These are phyloP conservation scores for Chaetomium cochliodes DNA, from an alignment of 495 filamentous ascomycete species.

Conservation along the genomic window DNA sequence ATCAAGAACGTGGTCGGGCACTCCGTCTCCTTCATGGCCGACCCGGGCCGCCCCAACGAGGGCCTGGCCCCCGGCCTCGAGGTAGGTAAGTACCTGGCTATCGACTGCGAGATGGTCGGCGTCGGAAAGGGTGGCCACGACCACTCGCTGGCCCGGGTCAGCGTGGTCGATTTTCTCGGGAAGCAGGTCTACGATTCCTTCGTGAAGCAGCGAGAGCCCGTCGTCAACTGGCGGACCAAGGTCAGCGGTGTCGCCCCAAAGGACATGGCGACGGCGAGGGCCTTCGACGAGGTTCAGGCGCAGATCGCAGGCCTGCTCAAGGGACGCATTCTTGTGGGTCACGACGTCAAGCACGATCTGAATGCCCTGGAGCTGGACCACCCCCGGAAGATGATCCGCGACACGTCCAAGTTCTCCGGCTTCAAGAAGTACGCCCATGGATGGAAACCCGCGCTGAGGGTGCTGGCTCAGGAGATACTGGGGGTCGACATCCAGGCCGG, in stretches of 20 bases:
- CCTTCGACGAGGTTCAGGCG: slow-evolving; percentile 71
- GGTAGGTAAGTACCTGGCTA: slow-evolving; percentile 80
- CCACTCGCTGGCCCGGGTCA: slow-evolving; percentile 76
- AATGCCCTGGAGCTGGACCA: slow-evolving; percentile 72
- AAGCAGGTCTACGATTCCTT: slow-evolving; percentile 88
- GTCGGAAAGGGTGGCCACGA: slow-evolving; percentile 68
- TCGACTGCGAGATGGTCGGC: slow-evolving; percentile 99
- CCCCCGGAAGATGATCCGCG: slow-evolving; percentile 71
- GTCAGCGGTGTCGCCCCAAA: slow-evolving; percentile 75
- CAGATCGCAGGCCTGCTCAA: slow-evolving; percentile 70
- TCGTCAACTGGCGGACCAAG: slow-evolving; percentile 85
- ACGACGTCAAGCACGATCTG: slow-evolving; percentile 86
- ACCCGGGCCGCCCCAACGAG: slow-evolving; percentile 45
- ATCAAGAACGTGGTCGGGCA: slow-evolving; percentile 39
- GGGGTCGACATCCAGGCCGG: slow-evolving; percentile 82
- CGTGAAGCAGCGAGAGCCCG: slow-evolving; percentile 70
- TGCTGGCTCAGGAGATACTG: slow-evolving; percentile 72
- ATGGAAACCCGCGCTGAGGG: slow-evolving; percentile 71
- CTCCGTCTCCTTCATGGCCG: slow-evolving; percentile 25
- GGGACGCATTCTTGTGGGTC: slow-evolving; percentile 76
- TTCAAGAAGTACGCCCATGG: slow-evolving; percentile 75
- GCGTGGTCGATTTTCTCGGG: slow-evolving; percentile 88
- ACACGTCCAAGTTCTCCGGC: slow-evolving; percentile 73
- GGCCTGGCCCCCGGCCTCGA: slow-evolving; percentile 51
- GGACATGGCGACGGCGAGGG: slow-evolving; percentile 64